phyloP scores from a whole-genome alignment of 192 early-diverging fungal species.

The Coemansia sp. region DNA sequence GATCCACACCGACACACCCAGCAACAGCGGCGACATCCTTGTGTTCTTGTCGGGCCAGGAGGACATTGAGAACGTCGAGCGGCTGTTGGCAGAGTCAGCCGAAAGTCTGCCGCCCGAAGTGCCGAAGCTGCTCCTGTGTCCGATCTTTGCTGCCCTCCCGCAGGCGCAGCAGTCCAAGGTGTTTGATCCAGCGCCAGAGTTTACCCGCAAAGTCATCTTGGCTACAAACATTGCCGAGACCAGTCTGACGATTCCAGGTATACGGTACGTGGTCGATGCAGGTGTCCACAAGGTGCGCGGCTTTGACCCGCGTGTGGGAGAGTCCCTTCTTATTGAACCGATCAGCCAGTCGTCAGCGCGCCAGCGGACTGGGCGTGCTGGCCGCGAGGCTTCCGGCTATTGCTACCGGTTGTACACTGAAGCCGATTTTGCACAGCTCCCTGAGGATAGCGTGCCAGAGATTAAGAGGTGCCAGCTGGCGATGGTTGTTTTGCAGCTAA shows the following conservation, averaged over 20 bases:
- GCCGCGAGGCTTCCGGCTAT: conserved; percentile 86
- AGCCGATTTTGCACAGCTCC: conserved; percentile 68
- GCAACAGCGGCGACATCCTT: conserved; percentile 79
- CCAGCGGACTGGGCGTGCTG: conserved; percentile 93
- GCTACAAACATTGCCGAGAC: conserved; percentile 99
- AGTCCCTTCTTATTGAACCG: conserved; percentile 81
- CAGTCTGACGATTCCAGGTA: conserved; percentile 91
- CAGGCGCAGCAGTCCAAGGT: conserved; percentile 83
- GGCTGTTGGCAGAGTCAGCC: conserved; percentile 62
- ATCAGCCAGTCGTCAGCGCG: conserved; percentile 89
- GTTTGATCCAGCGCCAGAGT: conserved; percentile 83
- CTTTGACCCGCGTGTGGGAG: conserved; percentile 88
- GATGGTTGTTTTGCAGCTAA: conserved; percentile 80
- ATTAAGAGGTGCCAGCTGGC: conserved; percentile 92
- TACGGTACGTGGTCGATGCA: conserved; percentile 92
- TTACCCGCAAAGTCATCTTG: conserved; percentile 88
- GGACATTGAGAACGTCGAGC: conserved; percentile 89
- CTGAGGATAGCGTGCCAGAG: conserved; percentile 84
- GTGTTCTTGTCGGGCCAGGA: conserved; percentile 90
- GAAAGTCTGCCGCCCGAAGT: conserved; percentile 36
- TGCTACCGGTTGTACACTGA: conserved; percentile 95
- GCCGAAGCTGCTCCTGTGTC: conserved; percentile 70
- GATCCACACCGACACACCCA: conserved; percentile 80
- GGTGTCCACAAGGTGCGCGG: conserved; percentile 90
- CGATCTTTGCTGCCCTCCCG: conserved; percentile 91